A percentile compares a stretch with the other conserved stretches of the same genome.
Evolutionary conservation across 1,139 yeast genomes (phyloP).

Genomic region (Sugiyamaella pinicola): DNA sequence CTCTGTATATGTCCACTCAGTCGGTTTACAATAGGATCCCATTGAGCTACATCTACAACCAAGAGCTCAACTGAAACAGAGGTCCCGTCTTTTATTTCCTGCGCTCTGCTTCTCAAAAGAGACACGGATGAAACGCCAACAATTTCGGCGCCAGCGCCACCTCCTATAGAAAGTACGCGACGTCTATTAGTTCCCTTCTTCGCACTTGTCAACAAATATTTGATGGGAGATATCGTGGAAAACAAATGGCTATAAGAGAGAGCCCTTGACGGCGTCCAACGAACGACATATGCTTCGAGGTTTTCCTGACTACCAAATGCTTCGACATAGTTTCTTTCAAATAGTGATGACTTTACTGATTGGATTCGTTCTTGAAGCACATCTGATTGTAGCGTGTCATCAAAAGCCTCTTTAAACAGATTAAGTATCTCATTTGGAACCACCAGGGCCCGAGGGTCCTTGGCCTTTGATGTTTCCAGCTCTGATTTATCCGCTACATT

Average conservation of each 20-base stretch:
- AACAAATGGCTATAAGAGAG: slow-evolving; percentile 71
- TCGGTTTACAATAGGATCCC: slow-evolving; percentile 58
- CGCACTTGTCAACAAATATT: background rate
- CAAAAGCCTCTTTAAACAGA: slow-evolving; percentile 34
- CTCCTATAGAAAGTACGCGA: slow-evolving; percentile 69
- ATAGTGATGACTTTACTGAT: slow-evolving; percentile 66
- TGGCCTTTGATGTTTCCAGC: background rate
- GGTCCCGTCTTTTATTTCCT: background rate
- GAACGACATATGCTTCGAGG: slow-evolving; percentile 72
- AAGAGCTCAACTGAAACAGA: slow-evolving; percentile 2
- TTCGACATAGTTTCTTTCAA: slow-evolving; percentile 63
- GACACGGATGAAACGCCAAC: slow-evolving; percentile 66
- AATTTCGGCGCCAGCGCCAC: slow-evolving; percentile 87
- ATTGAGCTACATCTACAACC: slow-evolving; percentile 76
- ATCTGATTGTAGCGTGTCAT: slow-evolving; percentile 27
- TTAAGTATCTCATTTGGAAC: slow-evolving; percentile 31
- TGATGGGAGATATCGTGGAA: slow-evolving; percentile 37
- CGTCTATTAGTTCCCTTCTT: background rate
- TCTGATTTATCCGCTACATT: background rate
- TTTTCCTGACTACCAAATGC: slow-evolving; percentile 70
- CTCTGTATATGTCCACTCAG: slow-evolving; percentile 47
- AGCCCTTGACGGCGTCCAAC: slow-evolving; percentile 88
- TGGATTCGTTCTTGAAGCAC: slow-evolving; percentile 50
- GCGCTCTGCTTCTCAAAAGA: slow-evolving; percentile 20
- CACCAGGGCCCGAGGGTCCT: slow-evolving; percentile 2